These are phyloP conservation scores for Euphrasia arctica DNA, from an alignment of 305 asterid genomes.

Conservation along the genomic window DNA sequence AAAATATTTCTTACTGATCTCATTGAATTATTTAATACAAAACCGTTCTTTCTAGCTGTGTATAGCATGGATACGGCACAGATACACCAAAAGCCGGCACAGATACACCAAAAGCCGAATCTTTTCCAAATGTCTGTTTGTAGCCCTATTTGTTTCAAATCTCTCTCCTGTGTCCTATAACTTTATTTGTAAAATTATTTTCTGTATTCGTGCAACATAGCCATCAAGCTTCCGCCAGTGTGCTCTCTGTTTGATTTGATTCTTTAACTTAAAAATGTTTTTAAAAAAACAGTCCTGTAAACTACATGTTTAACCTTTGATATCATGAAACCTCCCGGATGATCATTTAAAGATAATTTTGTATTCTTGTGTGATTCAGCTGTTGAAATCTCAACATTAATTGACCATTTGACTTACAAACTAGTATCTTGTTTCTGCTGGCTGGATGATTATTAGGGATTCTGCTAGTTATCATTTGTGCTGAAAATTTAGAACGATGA, in stretches of 20 bases:
- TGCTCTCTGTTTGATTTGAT: constrained; percentile 24
- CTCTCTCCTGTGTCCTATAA: too few relatives aligned
- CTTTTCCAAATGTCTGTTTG: too few relatives aligned
- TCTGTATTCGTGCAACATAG: too few relatives aligned
- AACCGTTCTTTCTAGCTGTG: constrained; percentile 15
- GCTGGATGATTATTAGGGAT: not conserved
- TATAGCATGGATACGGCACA: constrained; percentile 2
- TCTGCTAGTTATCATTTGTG: too few relatives aligned
- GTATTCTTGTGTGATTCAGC: constrained; percentile 15
- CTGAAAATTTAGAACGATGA: not conserved
- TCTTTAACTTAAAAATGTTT: not conserved
- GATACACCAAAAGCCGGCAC: too few relatives aligned
- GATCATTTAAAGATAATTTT: constrained; percentile 20
- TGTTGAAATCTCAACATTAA: constrained; percentile 17
- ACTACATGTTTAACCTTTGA: constrained; percentile 18
- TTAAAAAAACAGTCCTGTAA: too few relatives aligned
- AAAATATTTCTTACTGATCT: constrained; percentile 31
- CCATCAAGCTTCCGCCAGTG: constrained; percentile 1
- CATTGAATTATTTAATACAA: constrained; percentile 13
- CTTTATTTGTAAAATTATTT: too few relatives aligned
- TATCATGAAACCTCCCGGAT: constrained; percentile 19
- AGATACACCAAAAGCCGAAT: too few relatives aligned
- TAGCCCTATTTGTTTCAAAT: too few relatives aligned
- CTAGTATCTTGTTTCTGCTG: constrained; percentile 1
- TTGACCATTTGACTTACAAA: constrained; percentile 8